phyloP scores from a whole-genome alignment of 2,329 filamentous ascomycete species.

The Thielaviopsis musarum region DNA sequence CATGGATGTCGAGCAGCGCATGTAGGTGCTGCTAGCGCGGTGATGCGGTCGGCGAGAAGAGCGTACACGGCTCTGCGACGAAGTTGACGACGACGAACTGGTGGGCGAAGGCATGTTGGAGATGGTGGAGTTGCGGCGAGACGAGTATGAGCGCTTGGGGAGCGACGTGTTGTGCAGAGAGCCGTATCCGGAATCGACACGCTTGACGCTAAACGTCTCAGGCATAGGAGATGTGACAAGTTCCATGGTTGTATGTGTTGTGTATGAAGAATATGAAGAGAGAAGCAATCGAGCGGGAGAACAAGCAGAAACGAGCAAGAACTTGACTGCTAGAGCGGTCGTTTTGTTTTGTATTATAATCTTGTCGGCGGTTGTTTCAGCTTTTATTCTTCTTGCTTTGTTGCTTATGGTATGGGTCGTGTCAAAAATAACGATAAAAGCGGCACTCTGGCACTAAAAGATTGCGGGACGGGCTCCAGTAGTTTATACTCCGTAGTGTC shows the following conservation, averaged over 20 bases:
- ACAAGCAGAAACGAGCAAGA: not conserved
- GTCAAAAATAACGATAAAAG: not conserved
- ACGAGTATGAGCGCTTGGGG: conserved; percentile 21
- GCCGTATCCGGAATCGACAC: conserved; percentile 43
- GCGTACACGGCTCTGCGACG: conserved; percentile 11
- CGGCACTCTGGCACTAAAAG: not conserved
- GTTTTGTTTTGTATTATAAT: not conserved
- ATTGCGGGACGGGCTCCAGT: not conserved
- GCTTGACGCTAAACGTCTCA: conserved; percentile 30
- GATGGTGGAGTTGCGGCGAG: conserved; percentile 18
- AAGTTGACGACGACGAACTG: conserved; percentile 17
- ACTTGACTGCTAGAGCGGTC: not conserved
- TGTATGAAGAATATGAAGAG: not conserved
- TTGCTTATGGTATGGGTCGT: not conserved
- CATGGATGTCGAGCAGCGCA: conserved; percentile 9
- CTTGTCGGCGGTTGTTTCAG: not conserved
- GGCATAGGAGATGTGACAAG: not conserved
- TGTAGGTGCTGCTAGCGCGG: conserved; percentile 15
- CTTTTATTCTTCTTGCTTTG: not conserved
- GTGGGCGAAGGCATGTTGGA: conserved; percentile 14
- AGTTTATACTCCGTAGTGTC: not conserved
- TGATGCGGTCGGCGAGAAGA: conserved; percentile 14
- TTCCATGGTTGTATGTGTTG: not conserved
- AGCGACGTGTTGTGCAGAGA: conserved; percentile 26
- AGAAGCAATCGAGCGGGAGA: not conserved